Evolutionary conservation across 2,329 filamentous ascomycete species (phyloP).

Genomic region (Chaetomium sp.): DNA sequence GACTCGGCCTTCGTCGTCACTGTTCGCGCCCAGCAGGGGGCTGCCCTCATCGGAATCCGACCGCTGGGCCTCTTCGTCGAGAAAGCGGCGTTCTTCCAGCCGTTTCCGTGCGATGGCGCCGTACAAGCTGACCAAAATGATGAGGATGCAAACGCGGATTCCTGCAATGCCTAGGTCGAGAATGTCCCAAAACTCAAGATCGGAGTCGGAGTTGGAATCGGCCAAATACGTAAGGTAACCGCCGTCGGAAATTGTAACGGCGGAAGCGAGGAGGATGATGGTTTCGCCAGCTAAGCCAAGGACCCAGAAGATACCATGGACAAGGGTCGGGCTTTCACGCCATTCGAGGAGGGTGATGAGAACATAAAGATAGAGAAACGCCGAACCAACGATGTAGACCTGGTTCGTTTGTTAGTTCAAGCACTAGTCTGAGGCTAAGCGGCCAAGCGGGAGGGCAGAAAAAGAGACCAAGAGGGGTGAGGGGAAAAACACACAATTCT

Average conservation of each 20-base stretch:
- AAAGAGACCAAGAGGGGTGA: background rate
- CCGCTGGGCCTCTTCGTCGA: constrained; percentile 36
- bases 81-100: constrained; percentile 35
- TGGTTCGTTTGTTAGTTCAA: constrained; percentile 32
- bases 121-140: constrained; percentile 50
- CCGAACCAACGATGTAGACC: constrained; percentile 79
- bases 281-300: constrained; percentile 67
- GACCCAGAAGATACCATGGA: constrained; percentile 75
- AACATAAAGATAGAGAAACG: constrained; percentile 81
- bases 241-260: constrained; percentile 59
- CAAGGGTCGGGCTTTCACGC: constrained; percentile 69
- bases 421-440: constrained; percentile 10
- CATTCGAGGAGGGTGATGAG: constrained; percentile 83
- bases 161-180: constrained; percentile 61
- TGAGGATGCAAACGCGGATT: constrained; percentile 56
- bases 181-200: constrained; percentile 48
- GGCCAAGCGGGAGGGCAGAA: background rate
- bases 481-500: constrained; percentile 24
- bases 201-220: constrained; percentile 32
- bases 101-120: constrained; percentile 38
- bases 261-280: constrained; percentile 61
- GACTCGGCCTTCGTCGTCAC: constrained; percentile 26
- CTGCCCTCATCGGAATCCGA: constrained; percentile 50
- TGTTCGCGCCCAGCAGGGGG: constrained; percentile 51
- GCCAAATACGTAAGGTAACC: constrained; percentile 26